A percentile compares a stretch with the other conserved stretches of the same genome.
These are phyloP conservation scores for Leccinum subrobustum DNA, from an alignment of 1,284 basidiomycete genomes.

Conservation along the genomic window DNA sequence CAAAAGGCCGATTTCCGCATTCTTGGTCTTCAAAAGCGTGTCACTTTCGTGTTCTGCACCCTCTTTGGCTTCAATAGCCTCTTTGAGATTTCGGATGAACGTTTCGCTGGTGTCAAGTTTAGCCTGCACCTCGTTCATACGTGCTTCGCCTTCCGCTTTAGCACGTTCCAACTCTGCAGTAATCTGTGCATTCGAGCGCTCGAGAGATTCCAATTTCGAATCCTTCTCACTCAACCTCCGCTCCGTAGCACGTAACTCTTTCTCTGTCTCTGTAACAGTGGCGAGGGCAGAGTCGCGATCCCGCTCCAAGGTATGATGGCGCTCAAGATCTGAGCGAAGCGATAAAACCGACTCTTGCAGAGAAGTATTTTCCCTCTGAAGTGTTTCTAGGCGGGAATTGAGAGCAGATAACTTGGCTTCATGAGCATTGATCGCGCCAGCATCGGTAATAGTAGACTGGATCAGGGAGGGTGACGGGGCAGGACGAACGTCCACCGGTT, in stretches of 20 bases:
- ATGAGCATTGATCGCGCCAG: conserved; percentile 37
- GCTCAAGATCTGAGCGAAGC: conserved; percentile 29
- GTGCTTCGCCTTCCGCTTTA: conserved; percentile 45
- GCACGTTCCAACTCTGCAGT: conserved; percentile 46
- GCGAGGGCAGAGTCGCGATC: conserved; percentile 48
- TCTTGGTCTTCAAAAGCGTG: conserved; percentile 50
- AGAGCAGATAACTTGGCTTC: conserved; percentile 35
- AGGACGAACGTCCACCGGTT: conserved; percentile 5
- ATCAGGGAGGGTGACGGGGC: conserved; percentile 12
- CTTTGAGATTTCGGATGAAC: conserved; percentile 48
- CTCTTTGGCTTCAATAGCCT: conserved; percentile 52
- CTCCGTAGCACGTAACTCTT: conserved; percentile 45
- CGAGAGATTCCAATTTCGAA: conserved; percentile 49
- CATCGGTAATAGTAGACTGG: conserved; percentile 23
- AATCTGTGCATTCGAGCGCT: conserved; percentile 45
- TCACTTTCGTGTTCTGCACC: conserved; percentile 51
- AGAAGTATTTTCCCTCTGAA: conserved; percentile 57
- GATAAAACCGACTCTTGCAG: conserved; percentile 36
- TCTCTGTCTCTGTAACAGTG: conserved; percentile 47
- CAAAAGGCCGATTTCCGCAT: conserved; percentile 54
- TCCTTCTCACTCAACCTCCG: conserved; percentile 51
- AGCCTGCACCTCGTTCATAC: conserved; percentile 46
- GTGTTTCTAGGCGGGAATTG: conserved; percentile 50
- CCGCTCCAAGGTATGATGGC: conserved; percentile 37
- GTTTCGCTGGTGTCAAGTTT: conserved; percentile 48